These are phyloP conservation scores for Cercospora zeae-maydis DNA, from an alignment of 2,329 filamentous ascomycete species.

Conservation along the genomic window DNA sequence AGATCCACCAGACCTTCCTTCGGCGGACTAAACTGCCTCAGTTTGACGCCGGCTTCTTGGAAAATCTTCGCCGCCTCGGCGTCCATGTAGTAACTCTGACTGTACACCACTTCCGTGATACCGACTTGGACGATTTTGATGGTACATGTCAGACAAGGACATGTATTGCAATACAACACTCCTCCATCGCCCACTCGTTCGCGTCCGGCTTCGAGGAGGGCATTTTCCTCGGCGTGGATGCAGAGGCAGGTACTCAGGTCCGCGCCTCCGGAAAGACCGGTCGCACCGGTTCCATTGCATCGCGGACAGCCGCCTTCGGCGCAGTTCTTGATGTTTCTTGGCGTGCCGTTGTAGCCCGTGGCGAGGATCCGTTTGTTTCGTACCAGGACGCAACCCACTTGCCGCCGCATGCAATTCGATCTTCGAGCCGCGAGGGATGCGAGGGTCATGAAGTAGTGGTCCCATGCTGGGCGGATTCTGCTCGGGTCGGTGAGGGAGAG, in stretches of 20 bases:
- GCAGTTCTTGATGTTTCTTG: conserved; percentile 82
- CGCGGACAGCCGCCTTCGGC: conserved; percentile 83
- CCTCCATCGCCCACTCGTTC: conserved; percentile 80
- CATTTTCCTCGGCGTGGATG: conserved; percentile 98
- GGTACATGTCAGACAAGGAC: conserved; percentile 93
- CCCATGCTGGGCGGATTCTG: conserved; percentile 85
- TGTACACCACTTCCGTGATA: conserved; percentile 93
- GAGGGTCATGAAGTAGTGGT: conserved; percentile 97
- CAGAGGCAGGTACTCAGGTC: conserved; percentile 85
- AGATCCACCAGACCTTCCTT: conserved; percentile 31
- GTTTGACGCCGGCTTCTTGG: conserved; percentile 72
- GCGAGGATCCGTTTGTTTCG: conserved; percentile 81
- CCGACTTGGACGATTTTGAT: conserved; percentile 98
- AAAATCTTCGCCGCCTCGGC: conserved; percentile 73
- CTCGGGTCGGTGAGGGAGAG: conserved; percentile 74
- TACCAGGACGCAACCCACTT: conserved; percentile 91
- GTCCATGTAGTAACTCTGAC: conserved; percentile 92
- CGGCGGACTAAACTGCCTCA: conserved; percentile 78
- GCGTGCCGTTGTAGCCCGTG: conserved; percentile 98
- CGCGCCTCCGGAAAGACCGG: conserved; percentile 60
- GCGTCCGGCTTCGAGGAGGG: conserved; percentile 85
- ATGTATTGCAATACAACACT: conserved; percentile 65
- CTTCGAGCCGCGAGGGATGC: conserved; percentile 84
- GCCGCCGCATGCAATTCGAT: conserved; percentile 96
- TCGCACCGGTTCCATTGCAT: conserved; percentile 62